Base-by-base conservation (phyloP, 2,329 filamentous ascomycete genomes). In the Phialophora tarda region DNA sequence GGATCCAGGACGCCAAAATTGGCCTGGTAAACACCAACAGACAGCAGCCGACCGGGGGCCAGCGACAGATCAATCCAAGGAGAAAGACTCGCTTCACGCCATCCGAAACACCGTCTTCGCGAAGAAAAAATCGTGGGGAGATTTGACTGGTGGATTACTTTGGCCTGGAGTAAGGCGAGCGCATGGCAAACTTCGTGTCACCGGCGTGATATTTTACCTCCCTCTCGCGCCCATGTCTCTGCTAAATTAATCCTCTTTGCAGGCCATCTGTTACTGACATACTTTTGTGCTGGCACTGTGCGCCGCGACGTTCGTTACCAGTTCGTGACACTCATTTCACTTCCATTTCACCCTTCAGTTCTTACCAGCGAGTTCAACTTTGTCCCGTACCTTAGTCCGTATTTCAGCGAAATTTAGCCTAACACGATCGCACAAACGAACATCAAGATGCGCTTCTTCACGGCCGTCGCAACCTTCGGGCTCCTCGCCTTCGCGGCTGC, bases 401-500 rank as follows among this genome's bases (percentile, higher is more conserved):
- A 7, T 21, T 8, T 26, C 26, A 51, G 26, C 14, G 44, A 24
- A 23, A 30, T 47, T 24, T 21, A 14, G 48, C 23, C 21, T 51
- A 10, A 26, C 48, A 10, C 48, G 48, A 23, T 26, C 48, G 48
- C 21, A 14, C 48, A 8, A 51, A 51, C 24, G 4, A 17, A 51
- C 24, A 54, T 58, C 69, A 70, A 70, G 30, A 72, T 72, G 70
- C 70, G 69, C 56, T 72, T 71, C 65, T 68, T 72, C 62, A 60
- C 62, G 21, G 30, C 67, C 47, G 24, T 72, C 51, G 62, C 65
- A 30, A 55, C 65, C 68, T 76, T 78, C 65, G 77, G 80, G 67
- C 76, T 85, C 68, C 74, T 79, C 71, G 79, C 78, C 71, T 74
- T 81, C 71, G 81, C 75, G 57, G 76, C 79, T 62, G 82, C 82